Evolutionary conservation across 192 early-diverging fungal genomes (phyloP).

Genomic region (Linnemannia zychae): DNA sequence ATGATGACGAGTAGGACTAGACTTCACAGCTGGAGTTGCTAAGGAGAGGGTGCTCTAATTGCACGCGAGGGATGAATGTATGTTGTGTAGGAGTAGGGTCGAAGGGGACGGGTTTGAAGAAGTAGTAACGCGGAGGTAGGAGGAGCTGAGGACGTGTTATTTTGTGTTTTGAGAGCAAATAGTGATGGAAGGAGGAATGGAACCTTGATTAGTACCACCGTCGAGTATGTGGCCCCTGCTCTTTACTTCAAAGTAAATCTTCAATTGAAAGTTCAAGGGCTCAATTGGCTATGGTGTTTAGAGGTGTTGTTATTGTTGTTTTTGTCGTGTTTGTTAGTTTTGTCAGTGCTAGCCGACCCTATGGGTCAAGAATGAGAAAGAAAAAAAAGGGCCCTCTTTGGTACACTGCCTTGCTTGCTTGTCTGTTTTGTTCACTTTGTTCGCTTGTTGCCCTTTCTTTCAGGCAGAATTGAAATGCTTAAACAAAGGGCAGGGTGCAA

Average conservation of each 20-base stretch:
- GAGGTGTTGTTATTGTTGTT: too few species aligned
- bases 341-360: not conserved
- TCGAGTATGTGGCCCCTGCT: not conserved
- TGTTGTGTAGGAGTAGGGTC: not conserved
- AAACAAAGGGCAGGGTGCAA: not conserved
- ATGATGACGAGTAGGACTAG: not conserved
- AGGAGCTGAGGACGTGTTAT: not conserved
- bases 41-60: not conserved
- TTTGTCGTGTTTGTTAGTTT: not conserved
- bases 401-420: too few species aligned
- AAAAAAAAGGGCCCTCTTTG: too few species aligned
- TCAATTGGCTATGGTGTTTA: not conserved
- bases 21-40: not conserved
- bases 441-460: not conserved
- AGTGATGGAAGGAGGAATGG: not conserved
- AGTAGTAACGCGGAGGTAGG: not conserved
- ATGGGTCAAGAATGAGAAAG: too few species aligned
- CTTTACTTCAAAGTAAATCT: not conserved
- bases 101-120: not conserved
- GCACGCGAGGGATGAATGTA: not conserved
- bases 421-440: too few species aligned
- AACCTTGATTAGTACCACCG: not conserved
- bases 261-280: not conserved
- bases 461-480: not conserved
- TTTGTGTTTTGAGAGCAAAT: slow-evolving; percentile 5